A percentile compares a stretch with the other conserved stretches of the same genome.
Evolutionary conservation across 371 early-diverging fungal species (phyloP).

Genomic region (Zychaea mexicana): DNA sequence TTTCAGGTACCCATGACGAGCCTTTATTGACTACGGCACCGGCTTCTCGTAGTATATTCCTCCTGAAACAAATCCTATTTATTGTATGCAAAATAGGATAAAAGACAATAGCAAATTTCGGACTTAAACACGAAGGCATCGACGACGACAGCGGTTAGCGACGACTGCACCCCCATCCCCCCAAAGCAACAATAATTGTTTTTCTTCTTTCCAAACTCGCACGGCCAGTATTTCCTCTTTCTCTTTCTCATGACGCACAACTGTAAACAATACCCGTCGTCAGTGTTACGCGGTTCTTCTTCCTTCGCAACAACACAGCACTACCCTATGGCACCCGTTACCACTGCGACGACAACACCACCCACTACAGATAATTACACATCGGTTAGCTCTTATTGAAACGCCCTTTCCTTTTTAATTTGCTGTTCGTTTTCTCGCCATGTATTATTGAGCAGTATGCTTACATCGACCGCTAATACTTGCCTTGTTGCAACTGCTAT

Average conservation of each 20-base stretch:
- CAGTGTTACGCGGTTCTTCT: background rate
- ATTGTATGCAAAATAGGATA: background rate
- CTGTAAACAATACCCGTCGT: background rate
- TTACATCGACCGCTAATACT: background rate
- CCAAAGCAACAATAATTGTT: no score
- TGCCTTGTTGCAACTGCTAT: no score
- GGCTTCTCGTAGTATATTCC: no score
- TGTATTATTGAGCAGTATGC: background rate
- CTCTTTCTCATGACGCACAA: constrained; percentile 4
- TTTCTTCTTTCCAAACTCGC: background rate
- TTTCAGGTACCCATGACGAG: background rate
- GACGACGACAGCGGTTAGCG: no score
- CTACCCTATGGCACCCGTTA: background rate
- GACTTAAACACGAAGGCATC: no score
- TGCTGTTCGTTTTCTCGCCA: background rate
- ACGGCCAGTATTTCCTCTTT: background rate
- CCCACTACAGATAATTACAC: background rate
- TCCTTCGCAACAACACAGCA: background rate
- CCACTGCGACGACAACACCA: background rate
- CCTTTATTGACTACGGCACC: background rate
- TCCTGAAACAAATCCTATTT: background rate
- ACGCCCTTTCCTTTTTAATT: background rate
- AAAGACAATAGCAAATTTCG: background rate
- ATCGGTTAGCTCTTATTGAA: background rate
- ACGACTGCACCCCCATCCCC: no score